Evolutionary conservation across 2,329 filamentous ascomycete species (phyloP), one percentile per base, ranked within the genome.

Genomic region (Fusarium equiseti): DNA sequence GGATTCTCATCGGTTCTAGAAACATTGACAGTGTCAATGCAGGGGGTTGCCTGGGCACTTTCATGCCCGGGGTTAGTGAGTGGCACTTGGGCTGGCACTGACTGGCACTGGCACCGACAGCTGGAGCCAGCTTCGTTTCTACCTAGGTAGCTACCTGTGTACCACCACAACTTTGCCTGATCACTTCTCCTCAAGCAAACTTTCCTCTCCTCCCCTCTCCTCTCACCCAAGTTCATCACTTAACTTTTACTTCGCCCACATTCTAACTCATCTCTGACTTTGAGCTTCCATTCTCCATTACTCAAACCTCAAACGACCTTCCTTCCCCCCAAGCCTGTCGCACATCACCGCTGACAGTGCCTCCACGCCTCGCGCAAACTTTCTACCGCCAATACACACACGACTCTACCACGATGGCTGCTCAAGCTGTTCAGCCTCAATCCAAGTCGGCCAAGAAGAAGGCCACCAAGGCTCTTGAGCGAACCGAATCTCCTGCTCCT

Each of bases 391-490:
- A 58, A 63, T 46, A 57, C 35, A 53, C 56, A 58, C 52, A 26
- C 35, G 59, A 48, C 46, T 63, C 59, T 44, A 65, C 45, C 61
- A 44, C 55, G 53, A 83, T 94, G 92, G 87, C 93, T 80, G 85
- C 89, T 86, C 68, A 91, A 72, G 84, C 87, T 74, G 83, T 85
- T 71, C 85, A 86, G 76, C 79, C 86, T 74, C 88, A 92, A 73
- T 85, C 90, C 74, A 92, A 92, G 83, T 85, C 87, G 66, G 85
- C 88, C 70, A 92, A 91, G 86, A 92, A 92, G 87, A 89, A 89
- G 85, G 83, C 80, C 56, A 78, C 85, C 70, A 89, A 86, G 83
- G 79, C 79, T 60, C 77, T 81, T 59, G 81, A 82, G 74, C 85
- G 86, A 71, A 86, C 83, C 76, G 85, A 87, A 61, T 89, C 88